Evolutionary conservation across 1,284 basidiomycete species (phyloP), one percentile per base, ranked within the genome.

Genomic region (Somion occarium): DNA sequence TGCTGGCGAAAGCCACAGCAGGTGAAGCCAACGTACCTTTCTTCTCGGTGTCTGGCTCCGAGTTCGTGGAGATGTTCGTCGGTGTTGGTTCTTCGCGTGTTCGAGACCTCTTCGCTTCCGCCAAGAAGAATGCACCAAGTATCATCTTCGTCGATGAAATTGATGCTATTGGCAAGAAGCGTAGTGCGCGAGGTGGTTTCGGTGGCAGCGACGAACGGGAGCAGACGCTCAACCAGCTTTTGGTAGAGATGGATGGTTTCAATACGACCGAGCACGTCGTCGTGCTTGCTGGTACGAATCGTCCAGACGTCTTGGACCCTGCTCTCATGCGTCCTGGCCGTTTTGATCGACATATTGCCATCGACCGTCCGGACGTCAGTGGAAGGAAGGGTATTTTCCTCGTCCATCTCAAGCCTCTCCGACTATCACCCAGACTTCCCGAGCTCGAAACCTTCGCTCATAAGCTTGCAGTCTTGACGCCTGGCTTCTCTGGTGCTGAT

Each of bases 11-110:
- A 72, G 97, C 97, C 1, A 98, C 97, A 2, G 97, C 97, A 2
- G 96, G 96, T 48, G 96, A 99, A 71, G 96, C 96, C 7, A 90
- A 85, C 45, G 96, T 98, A 2, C 96, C 96, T 38, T 99, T 99
- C 85, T 80, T 98, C 50, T 97, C 93, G 23, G 96, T 99, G 38
- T 98, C 96, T 42, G 96, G 97, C 50, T 98, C 96, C 50, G 97
- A 99, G 68, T 99, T 99, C 64, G 94, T 99, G 56, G 97, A 99
- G 73, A 98, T 99, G 94, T 99, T 99, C 66, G 97, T 99, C 57
- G 96, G 96, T 74, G 97, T 99, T 51, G 96, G 96, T 61, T 94
- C 96, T 2, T 97, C 93, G 11, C 87, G 97, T 60, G 97, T 99
- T 12, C 86, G 96, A 49, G 96, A 99, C 72, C 83, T 99, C 50